Evolutionary conservation across 2,329 filamentous ascomycete genomes (phyloP).

Genomic region (Pseudopithomyces maydicus): DNA sequence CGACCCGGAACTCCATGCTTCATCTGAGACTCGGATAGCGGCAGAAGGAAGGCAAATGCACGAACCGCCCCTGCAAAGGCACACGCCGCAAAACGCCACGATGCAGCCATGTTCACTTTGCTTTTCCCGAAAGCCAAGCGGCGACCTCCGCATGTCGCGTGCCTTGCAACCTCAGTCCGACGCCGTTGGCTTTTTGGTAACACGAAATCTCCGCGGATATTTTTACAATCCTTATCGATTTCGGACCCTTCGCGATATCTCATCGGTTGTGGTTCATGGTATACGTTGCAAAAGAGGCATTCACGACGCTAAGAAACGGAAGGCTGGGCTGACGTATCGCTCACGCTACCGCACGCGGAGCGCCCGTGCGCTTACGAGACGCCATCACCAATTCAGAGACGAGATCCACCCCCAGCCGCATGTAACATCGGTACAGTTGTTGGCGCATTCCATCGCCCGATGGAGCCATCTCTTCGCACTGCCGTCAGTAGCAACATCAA

Average conservation of each 20-base stretch:
- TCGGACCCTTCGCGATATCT: neutral
- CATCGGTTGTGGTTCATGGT: neutral
- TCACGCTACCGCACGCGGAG: neutral
- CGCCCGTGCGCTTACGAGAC: slow-evolving; percentile 1
- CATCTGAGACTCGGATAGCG: neutral
- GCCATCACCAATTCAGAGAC: neutral
- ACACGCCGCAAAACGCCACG: slow-evolving; percentile 1
- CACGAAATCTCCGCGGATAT: neutral
- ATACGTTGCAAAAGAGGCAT: neutral
- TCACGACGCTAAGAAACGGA: neutral
- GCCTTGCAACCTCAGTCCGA: neutral
- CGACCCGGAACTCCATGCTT: neutral
- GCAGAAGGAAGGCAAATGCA: neutral
- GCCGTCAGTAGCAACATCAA: too few relatives aligned
- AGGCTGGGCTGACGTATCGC: neutral
- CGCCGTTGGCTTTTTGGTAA: neutral
- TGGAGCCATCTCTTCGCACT: too few relatives aligned
- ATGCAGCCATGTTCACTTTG: slow-evolving; percentile 5
- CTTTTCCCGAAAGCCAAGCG: slow-evolving; percentile 14
- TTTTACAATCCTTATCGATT: neutral
- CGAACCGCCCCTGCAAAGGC: neutral
- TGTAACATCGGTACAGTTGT: neutral
- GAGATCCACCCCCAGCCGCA: neutral
- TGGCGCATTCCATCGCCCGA: neutral
- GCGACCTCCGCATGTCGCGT: slow-evolving; percentile 5